Base-by-base conservation (phyloP, 306 rosid species). In the Glycine tomentella region DNA sequence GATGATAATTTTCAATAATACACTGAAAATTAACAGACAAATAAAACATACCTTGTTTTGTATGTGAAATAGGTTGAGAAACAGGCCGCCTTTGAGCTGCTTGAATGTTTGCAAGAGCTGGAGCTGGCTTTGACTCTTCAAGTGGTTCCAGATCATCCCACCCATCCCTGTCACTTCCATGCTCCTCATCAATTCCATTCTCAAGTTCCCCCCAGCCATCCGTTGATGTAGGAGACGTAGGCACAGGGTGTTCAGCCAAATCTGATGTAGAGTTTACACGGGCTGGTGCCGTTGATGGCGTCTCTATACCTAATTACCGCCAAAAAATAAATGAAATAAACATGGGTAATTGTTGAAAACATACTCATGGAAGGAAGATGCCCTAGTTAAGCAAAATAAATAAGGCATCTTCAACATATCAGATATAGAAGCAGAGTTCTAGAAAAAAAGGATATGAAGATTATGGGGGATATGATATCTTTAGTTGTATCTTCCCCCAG, bases 171-270 rank as follows among this genome's bases (percentile, higher is more conserved):
- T 96, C 99, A 83, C 16, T 86, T 75, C 83, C 99, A 79, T 81
- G 85, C 76, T 82, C 97, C 16, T 90, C 95, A 4, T 80, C 55
- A n/a, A 91, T 77, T 85, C 97, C 97, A 87, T 96, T 96, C 79
- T 96, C 99, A 75, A 93, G 89, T 74, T 96, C 99, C 65, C 99
- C 99, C 98, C 99, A 96, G 51, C 99, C 98, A 85, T 96, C 99
- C n/a, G 97, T 96, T 50, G 99, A 96, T 13, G 99, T 89, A 42
- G 99, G 99, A 8, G 99, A 96, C 17, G 84, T 78, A 25, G 97
- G 90, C 42, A 57, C 87, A 72, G 87, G 90, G 64, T 81, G 90
- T 55, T 96, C 95, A 15, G 90, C 74, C 61, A 93, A 90, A 86
- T 93, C 99, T 8, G 94, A 49, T 59, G 87, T 85, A 49, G 91